Evolutionary conservation across 805 yeast genomes (phyloP).

Genomic region (Cyberlindnera japonica): DNA sequence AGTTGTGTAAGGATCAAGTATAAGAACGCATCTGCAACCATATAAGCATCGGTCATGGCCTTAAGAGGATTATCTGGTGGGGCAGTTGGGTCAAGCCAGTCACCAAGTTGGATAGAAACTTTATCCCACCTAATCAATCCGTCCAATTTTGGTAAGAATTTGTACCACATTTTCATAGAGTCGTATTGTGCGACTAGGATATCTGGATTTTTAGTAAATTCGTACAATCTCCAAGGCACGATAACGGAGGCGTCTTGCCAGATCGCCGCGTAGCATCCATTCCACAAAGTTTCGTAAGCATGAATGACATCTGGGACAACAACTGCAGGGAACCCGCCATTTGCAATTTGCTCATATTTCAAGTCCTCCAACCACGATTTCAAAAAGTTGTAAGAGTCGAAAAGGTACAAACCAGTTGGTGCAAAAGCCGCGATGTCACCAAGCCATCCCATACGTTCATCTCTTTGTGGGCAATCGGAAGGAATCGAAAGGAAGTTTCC

Average conservation of each 20-base stretch:
- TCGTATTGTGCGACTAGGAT: slow-evolving; percentile 17
- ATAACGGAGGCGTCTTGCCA: slow-evolving; percentile 23
- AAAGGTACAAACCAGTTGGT: slow-evolving; percentile 18
- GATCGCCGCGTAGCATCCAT: slow-evolving; percentile 16
- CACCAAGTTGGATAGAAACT: slow-evolving; percentile 16
- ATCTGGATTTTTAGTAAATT: slow-evolving; percentile 12
- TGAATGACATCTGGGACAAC: slow-evolving; percentile 18
- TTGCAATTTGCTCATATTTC: slow-evolving; percentile 14
- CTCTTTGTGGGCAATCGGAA: slow-evolving; percentile 22
- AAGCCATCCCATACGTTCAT: slow-evolving; percentile 23
- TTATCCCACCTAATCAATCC: slow-evolving; percentile 18
- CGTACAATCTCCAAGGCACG: slow-evolving; percentile 18
- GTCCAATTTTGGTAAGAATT: slow-evolving; percentile 16
- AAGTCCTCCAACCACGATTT: slow-evolving; percentile 21
- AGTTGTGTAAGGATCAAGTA: slow-evolving; percentile 15
- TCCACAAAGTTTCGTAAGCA: slow-evolving; percentile 12
- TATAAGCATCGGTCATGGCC: slow-evolving; percentile 17
- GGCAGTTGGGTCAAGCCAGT: slow-evolving; percentile 22
- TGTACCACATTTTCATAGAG: slow-evolving; percentile 20
- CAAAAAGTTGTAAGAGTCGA: slow-evolving; percentile 20
- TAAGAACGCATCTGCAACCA: slow-evolving; percentile 21
- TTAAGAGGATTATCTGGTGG: slow-evolving; percentile 19
- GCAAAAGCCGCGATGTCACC: slow-evolving; percentile 22
- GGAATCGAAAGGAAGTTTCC: slow-evolving; percentile 20
- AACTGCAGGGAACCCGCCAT: slow-evolving; percentile 19